These are phyloP conservation scores for Echinochloa phyllopogon DNA, from an alignment of 176 grass and related monocot species.

Conservation along the genomic window DNA sequence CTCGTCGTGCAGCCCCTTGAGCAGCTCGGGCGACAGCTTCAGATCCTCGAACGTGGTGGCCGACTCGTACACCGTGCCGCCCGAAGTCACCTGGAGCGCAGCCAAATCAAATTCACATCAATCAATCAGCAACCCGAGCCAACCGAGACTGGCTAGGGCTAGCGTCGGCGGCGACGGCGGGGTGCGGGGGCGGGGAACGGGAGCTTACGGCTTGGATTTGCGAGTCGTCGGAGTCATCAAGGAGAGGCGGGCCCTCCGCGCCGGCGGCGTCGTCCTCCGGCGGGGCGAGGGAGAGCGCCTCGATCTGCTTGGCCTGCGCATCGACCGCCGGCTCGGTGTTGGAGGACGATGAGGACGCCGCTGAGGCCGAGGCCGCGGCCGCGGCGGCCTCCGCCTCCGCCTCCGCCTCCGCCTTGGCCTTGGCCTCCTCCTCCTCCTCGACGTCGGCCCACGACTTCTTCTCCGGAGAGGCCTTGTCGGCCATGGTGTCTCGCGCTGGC, in stretches of 20 bases:
- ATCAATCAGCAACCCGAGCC: slow-evolving; percentile 11
- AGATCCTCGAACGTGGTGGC: slow-evolving; percentile 84
- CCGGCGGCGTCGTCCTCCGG: slow-evolving; percentile 44
- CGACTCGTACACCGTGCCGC: slow-evolving; percentile 88
- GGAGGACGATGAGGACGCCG: slow-evolving; percentile 18
- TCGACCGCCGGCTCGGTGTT: slow-evolving; percentile 22
- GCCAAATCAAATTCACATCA: not conserved
- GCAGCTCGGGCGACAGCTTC: slow-evolving; percentile 70
- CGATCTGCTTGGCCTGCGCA: slow-evolving; percentile 74
- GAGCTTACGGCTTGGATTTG: slow-evolving; percentile 80
- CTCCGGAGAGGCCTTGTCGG: slow-evolving; percentile 59
- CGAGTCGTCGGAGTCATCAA: slow-evolving; percentile 85
- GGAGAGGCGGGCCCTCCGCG: slow-evolving; percentile 45
- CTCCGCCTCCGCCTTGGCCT: slow-evolving; percentile 51
- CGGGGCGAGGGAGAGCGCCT: slow-evolving; percentile 63
- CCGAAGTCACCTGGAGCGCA: slow-evolving; percentile 69
- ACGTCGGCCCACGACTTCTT: slow-evolving; percentile 87
- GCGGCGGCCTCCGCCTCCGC: not conserved
- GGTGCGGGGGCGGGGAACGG: not conserved
- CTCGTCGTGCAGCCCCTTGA: slow-evolving; percentile 80
- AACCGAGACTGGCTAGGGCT: not conserved
- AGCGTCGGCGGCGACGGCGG: not conserved
- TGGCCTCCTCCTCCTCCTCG: slow-evolving; percentile 74
- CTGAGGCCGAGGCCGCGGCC: not conserved
- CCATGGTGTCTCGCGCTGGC: slow-evolving; percentile 34